Percentiles rank a stretch among this genome's conserved stretches.
These are phyloP conservation scores for Gracilaria gracilis DNA, from an alignment of 23 red algal genomes.

Conservation along the genomic window DNA sequence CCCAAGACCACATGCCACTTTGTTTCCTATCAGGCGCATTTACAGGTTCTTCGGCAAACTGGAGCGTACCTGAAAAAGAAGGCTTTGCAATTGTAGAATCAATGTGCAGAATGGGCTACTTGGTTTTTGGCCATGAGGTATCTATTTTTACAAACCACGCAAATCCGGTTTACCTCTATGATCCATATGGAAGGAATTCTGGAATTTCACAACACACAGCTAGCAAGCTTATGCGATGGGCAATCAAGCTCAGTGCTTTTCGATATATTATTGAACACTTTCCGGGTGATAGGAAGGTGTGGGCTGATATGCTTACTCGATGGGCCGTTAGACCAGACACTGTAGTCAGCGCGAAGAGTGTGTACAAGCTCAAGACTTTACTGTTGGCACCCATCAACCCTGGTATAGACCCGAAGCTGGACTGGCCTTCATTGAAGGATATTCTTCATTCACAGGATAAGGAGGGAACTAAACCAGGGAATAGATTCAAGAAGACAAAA, in stretches of 20 bases:
- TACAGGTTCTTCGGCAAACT: background rate
- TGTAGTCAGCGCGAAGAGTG: background rate
- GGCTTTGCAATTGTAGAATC: conserved; percentile 14
- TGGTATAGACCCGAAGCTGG: background rate
- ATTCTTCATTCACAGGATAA: background rate
- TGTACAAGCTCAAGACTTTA: too few relatives aligned
- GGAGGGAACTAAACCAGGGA: background rate
- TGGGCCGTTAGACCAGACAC: conserved; percentile 14
- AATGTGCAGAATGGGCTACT: background rate
- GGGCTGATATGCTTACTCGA: background rate
- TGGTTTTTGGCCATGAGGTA: background rate
- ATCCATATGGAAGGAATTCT: conserved; percentile 17
- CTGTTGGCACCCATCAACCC: background rate
- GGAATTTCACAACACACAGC: conserved; percentile 14
- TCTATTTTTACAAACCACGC: conserved; percentile 48
- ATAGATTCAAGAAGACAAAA: background rate
- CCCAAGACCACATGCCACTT: background rate
- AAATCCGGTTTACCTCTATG: conserved; percentile 28
- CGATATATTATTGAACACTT: conserved; percentile 30
- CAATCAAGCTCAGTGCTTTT: conserved; percentile 26
- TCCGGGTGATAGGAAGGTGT: background rate
- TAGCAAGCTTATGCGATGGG: conserved; percentile 34
- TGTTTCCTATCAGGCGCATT: conserved; percentile 35
- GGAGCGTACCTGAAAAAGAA: conserved; percentile 15
- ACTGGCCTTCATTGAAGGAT: background rate